Conservation (phyloP, 192 early-diverging fungal genomes). For the Coemansia sp. region DNA sequence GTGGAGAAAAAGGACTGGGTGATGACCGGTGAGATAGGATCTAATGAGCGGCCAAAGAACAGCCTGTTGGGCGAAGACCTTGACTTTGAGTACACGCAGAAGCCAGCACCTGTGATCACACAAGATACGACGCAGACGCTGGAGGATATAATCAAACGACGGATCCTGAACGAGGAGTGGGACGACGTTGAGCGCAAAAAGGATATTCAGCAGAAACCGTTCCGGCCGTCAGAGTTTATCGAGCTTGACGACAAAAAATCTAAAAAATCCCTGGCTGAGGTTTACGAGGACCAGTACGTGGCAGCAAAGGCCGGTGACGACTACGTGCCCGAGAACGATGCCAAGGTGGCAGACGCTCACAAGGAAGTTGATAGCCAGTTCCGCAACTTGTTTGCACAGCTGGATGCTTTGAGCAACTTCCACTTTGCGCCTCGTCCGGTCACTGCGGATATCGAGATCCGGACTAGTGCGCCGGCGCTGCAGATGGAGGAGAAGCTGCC, state of each 20-base stretch:
- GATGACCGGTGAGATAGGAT: constrained; percentile 79
- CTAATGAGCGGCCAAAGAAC: constrained; percentile 83
- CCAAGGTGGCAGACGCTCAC: constrained; percentile 83
- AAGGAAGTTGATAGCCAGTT: constrained; percentile 77
- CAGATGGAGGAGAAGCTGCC: constrained; percentile 96
- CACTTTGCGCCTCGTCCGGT: constrained; percentile 85
- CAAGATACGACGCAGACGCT: constrained; percentile 83
- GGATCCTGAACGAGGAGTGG: constrained; percentile 85
- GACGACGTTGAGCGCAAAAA: constrained; percentile 93
- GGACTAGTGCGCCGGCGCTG: constrained; percentile 78
- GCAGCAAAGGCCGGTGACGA: constrained; percentile 57
- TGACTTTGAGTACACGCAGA: constrained; percentile 85
- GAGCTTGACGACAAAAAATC: constrained; percentile 86
- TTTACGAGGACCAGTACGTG: constrained; percentile 90
- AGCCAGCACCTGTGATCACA: constrained; percentile 93
- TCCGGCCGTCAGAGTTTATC: constrained; percentile 69
- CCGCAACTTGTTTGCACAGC: constrained; percentile 73
- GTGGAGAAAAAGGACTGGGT: constrained; percentile 87
- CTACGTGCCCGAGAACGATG: constrained; percentile 58
- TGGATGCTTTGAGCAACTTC: constrained; percentile 94
- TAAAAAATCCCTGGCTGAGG: constrained; percentile 83
- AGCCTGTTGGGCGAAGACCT: constrained; percentile 92
- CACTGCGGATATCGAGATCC: constrained; percentile 75
- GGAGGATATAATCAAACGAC: constrained; percentile 91
- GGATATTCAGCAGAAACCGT: constrained; percentile 69